phyloP scores from a whole-genome alignment of 2,329 filamentous ascomycete genomes.

The Xylaria sp. region DNA sequence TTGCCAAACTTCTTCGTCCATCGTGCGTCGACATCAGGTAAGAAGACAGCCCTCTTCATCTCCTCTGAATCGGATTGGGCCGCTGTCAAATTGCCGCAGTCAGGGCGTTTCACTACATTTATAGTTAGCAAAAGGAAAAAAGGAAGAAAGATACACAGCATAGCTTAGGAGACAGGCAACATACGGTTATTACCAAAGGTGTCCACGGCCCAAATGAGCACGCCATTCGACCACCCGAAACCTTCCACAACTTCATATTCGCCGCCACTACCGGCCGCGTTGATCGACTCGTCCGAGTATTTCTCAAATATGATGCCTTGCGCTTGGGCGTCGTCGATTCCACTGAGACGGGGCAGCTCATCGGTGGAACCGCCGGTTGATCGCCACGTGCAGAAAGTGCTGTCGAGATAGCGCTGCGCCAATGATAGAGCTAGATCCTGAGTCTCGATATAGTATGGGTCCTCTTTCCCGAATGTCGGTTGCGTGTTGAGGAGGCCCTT shows the following conservation, averaged over 20 bases:
- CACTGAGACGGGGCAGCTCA: slow-evolving; percentile 61
- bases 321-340: slow-evolving; percentile 54
- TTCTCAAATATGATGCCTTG: slow-evolving; percentile 77
- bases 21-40: slow-evolving; percentile 58
- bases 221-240: slow-evolving; percentile 77
- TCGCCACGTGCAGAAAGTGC: slow-evolving; percentile 76
- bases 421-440: slow-evolving; percentile 67
- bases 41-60: slow-evolving; percentile 57
- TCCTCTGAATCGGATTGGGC: slow-evolving; percentile 52
- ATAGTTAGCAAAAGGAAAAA: slow-evolving; percentile 16
- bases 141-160: not conserved
- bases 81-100: slow-evolving; percentile 64
- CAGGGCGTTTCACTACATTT: slow-evolving; percentile 59
- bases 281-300: slow-evolving; percentile 70
- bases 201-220: slow-evolving; percentile 74
- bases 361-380: slow-evolving; percentile 72
- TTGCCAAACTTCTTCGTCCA: slow-evolving; percentile 62
- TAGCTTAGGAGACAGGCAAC: slow-evolving; percentile 13
- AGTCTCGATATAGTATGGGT: slow-evolving; percentile 64
- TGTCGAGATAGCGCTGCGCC: slow-evolving; percentile 74
- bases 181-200: slow-evolving; percentile 63
- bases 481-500: slow-evolving; percentile 70
- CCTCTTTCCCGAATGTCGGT: slow-evolving; percentile 63
- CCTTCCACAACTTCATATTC: slow-evolving; percentile 77
- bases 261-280: slow-evolving; percentile 71